Evolutionary conservation across 2,329 filamentous ascomycete genomes (phyloP), one percentile per base, ranked within the genome.

Genomic region (Dryadomyces sulphureus): DNA sequence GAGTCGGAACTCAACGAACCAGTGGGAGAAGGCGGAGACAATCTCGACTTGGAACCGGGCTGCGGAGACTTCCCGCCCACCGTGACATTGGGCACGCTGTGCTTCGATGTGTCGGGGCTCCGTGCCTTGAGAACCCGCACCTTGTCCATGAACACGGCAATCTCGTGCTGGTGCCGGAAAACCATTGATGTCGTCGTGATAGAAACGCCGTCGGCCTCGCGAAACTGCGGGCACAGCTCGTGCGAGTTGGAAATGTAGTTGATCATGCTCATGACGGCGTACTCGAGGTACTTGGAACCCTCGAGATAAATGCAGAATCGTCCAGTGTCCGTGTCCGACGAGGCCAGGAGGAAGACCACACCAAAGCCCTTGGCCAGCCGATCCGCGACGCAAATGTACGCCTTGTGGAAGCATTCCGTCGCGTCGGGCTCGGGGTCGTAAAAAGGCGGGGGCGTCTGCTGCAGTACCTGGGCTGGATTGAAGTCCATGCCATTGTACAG

Each of bases 171-270:
- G 14, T 22, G 20, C 20, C 20, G n/a, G 20, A 49, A 50, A 11
- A 48, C 40, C 12, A 49, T 45, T 12, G 41, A 45, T 4, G 50
- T 50, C 1, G 52, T 53, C 8, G 47, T 51, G 21, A 49, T 44
- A 3, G 46, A 48, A 1, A 45, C 30, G 1, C 52, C 48, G n/a
- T 51, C 50, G 0, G 42, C 24, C 8, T 52, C 52, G n/a, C n/a
- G 40, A 32, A 53, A 53, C 32, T 52, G 50, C 0, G 48, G 50
- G 4, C 43, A 49, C 3, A 52, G 38, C 32, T 45, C 45, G 9
- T 46, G 41, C 2, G 44, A 43, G n/a, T 35, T 50, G 12, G 48
- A 36, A 1, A 52, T 45, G 35, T 53, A 53, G 45, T 53, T 52
- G 45, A 41, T 41, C 50, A 53, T 53, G 43, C 38, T 45, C 45